Base-by-base conservation (phyloP, 768 basidiomycete genomes). In the Termitomyces titanicus region DNA sequence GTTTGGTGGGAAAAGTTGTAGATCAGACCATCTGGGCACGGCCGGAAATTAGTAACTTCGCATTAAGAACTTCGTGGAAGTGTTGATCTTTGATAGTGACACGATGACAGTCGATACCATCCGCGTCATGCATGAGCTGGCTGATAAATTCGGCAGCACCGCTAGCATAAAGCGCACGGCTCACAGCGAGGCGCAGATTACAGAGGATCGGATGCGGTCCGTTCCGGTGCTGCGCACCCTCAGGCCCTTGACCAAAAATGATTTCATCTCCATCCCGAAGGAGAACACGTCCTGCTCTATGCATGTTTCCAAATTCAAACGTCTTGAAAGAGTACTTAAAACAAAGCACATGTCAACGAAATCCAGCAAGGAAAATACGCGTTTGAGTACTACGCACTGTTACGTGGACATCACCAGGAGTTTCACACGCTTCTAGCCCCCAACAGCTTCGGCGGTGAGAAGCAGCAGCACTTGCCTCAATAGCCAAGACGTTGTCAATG, bases 151-250 rank as follows among this genome's bases (percentile, higher is more conserved):
- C 33, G 3, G 52, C 59, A 12, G 55, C 55, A 18, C 55, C 55
- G 20, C 55, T 60, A 18, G 47, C 54, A 24, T 54, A 38, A 39
- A 67, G 39, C n/a, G 61, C 60, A 17, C 63, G 63, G 25, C 61
- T 60, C 45, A 66, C 54, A 22, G 63, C 65, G 40, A 66, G 65
- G 31, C 51, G 61, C 25, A 64, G 34, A 25, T 67, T 64, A 39
- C 63, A 66, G 31, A 66, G 62, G 11, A 63, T 20, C 12, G 64
- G 64, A 37, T 56, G 47, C 3, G 62, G 65, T 33, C 62, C 63
- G 17, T 31, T 47, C 42, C 60, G 58, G 48, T 56, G 20, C 46
- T 45, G 45, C 17, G 20, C n/a, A 6, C 56, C 65, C 11, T 62
- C 58, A 15, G 61, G 55, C 9, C 64, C 61, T 12, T 27, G 45